phyloP scores from a whole-genome alignment of 352 stramenopile species.

The Phytophthora fragariae region DNA sequence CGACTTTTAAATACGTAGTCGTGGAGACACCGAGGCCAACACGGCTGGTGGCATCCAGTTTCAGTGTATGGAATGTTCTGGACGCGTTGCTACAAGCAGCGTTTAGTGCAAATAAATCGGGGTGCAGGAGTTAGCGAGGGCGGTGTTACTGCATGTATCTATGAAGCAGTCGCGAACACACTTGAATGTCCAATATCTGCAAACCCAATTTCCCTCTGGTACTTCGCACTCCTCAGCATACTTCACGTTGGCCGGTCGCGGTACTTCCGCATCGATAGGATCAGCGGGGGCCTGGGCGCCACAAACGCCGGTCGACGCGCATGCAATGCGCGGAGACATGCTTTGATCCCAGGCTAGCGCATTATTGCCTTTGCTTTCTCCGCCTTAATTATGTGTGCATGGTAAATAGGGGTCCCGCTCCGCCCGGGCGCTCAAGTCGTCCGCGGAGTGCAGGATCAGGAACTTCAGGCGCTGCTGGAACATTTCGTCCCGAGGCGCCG shows the following conservation, averaged over 20 bases:
- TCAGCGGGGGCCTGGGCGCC: neutral
- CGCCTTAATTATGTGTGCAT: neutral
- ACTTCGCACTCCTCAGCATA: neutral
- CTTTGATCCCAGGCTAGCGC: neutral
- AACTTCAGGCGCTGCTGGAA: too few species aligned
- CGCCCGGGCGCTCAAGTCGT: too few species aligned
- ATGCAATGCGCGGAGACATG: neutral
- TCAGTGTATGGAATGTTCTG: neutral
- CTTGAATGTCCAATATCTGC: neutral
- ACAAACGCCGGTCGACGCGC: neutral
- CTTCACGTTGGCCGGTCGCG: neutral
- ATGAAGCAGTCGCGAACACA: conserved; percentile 5
- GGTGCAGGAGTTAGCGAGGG: neutral
- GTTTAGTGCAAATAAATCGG: neutral
- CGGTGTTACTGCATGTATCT: conserved; percentile 6
- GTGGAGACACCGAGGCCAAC: conserved; percentile 9
- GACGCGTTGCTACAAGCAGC: neutral
- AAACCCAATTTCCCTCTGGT: neutral
- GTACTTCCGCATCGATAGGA: neutral
- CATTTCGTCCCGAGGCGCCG: too few species aligned
- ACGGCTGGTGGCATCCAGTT: neutral
- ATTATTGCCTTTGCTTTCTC: neutral
- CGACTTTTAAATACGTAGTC: conserved; percentile 8
- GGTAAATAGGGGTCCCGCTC: neutral
- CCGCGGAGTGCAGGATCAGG: too few species aligned